Percentiles rank a stretch among this genome's conserved stretches.
phyloP scores from a whole-genome alignment of 306 rosid genomes.

The Lablab purpureus region DNA sequence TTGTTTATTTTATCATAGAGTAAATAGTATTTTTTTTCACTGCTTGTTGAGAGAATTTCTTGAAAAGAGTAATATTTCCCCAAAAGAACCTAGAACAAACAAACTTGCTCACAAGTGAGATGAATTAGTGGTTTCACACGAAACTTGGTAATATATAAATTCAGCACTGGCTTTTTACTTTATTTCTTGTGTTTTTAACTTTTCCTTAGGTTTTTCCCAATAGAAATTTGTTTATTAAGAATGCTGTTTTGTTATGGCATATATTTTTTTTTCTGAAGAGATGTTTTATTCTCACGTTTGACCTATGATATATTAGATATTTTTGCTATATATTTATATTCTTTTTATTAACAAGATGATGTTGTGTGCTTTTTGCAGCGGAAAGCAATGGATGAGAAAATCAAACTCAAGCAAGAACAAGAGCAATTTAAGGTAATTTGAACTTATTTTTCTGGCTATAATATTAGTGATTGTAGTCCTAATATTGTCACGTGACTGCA shows the following conservation, averaged over 20 bases:
- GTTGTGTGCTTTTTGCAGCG: constrained; percentile 62
- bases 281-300: constrained; percentile 25
- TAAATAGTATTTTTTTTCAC: not conserved
- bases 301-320: constrained; percentile 26
- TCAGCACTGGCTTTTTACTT: not conserved
- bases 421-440: constrained; percentile 71
- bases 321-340: constrained; percentile 11
- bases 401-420: constrained; percentile 83
- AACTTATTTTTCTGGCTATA: constrained; percentile 38
- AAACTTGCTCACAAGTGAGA: not conserved
- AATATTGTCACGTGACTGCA: constrained; percentile 47
- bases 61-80: not conserved
- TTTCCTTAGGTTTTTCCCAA: not conserved
- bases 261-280: not conserved
- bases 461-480: constrained; percentile 9
- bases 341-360: constrained; percentile 32
- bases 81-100: not conserved
- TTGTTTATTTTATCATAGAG: not conserved
- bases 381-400: constrained; percentile 85
- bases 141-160: constrained; percentile 12
- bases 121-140: constrained; percentile 1
- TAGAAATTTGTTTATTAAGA: not conserved
- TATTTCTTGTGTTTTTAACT: not conserved
- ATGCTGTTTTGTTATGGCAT: constrained; percentile 27
- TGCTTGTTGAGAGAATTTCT: not conserved